phyloP scores from a whole-genome alignment of 148 eudicot species.

The Rhododendron simsii region DNA sequence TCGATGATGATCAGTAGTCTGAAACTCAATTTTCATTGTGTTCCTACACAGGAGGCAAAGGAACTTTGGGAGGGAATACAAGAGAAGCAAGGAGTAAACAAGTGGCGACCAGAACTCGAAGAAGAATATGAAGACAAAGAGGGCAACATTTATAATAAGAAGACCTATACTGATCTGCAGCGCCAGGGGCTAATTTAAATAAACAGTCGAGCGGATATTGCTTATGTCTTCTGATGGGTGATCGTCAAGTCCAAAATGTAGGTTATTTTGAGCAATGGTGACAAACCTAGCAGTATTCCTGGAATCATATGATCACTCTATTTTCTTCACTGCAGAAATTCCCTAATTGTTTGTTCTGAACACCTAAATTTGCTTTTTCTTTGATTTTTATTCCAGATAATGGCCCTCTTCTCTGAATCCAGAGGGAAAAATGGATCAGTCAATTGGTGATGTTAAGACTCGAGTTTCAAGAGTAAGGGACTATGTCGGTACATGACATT shows the following conservation, averaged over 20 bases:
- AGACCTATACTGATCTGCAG: slow-evolving; percentile 84
- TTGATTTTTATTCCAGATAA: not conserved
- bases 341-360: not conserved
- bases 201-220: not conserved
- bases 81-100: slow-evolving; percentile 75
- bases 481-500: not conserved
- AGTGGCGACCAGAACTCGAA: slow-evolving; percentile 98
- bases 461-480: not conserved
- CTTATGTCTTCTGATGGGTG: not conserved
- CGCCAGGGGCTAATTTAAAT: slow-evolving; percentile 81
- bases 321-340: not conserved
- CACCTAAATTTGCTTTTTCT: not conserved
- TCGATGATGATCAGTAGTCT: not conserved
- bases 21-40: not conserved
- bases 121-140: slow-evolving; percentile 93
- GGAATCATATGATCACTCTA: not conserved
- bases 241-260: not conserved
- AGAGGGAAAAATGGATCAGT: not conserved
- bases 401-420: not conserved
- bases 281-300: not conserved
- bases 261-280: not conserved
- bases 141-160: slow-evolving; percentile 93
- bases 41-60: slow-evolving; percentile 69
- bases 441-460: not conserved
- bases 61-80: slow-evolving; percentile 87